phyloP scores from a whole-genome alignment of 176 grass and related monocot genomes.

The Oropetium thomaeum region DNA sequence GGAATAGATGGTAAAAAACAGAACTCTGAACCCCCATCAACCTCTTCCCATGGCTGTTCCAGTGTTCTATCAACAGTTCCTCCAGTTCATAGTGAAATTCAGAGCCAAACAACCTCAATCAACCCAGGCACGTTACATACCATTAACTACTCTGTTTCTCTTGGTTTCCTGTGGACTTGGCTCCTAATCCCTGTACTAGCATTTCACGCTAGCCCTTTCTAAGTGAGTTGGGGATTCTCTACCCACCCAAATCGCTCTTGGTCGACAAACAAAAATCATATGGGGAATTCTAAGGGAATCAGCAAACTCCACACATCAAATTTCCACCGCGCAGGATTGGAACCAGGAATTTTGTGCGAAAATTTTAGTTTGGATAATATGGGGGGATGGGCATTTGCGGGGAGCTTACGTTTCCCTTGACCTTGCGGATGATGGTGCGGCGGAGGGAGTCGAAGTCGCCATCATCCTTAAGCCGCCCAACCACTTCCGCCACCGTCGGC shows the following conservation, averaged over 20 bases:
- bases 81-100: background rate
- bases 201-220: background rate
- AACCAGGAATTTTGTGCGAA: background rate
- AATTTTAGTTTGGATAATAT: background rate
- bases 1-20: background rate
- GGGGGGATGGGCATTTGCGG: background rate
- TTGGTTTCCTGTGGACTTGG: background rate
- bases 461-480: slow-evolving; percentile 62
- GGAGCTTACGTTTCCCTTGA: slow-evolving; percentile 63
- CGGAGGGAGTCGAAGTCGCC: slow-evolving; percentile 65
- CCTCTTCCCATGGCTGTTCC: background rate
- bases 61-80: background rate
- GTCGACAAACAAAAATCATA: background rate
- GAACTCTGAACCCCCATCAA: background rate
- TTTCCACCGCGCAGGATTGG: background rate
- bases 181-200: background rate
- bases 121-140: background rate
- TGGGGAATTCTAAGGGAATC: background rate
- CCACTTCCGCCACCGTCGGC: slow-evolving; percentile 53
- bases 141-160: background rate
- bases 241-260: background rate
- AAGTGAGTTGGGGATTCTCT: background rate
- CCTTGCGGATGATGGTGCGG: slow-evolving; percentile 59
- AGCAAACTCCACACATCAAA: background rate
- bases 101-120: background rate